phyloP scores from a whole-genome alignment of 768 basidiomycete species.

The Harrya chromipes region DNA sequence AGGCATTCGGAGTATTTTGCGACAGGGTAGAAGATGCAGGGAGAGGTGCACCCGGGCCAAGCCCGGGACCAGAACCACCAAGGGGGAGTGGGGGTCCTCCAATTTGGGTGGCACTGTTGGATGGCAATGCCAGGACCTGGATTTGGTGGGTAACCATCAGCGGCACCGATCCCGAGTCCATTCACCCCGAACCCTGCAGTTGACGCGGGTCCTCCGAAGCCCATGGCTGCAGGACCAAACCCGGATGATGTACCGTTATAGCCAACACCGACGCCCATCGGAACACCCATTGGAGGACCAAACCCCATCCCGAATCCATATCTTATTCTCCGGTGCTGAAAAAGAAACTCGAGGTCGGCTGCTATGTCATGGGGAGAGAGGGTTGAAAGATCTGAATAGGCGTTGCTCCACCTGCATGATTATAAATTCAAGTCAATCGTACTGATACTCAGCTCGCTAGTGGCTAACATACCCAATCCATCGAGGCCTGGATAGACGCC shows the following conservation, averaged over 20 bases:
- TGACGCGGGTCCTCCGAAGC: conserved; percentile 16
- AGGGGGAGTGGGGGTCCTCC: conserved; percentile 5
- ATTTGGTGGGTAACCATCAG: conserved; percentile 17
- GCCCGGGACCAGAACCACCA: conserved; percentile 8
- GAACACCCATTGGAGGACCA: conserved; percentile 20
- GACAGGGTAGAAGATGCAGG: conserved; percentile 2
- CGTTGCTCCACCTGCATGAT: conserved; percentile 45
- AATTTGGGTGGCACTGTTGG: conserved; percentile 7
- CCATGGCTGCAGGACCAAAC: conserved; percentile 14
- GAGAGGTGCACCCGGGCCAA: conserved; percentile 5
- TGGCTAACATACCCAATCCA: conserved; percentile 14
- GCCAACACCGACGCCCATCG: conserved; percentile 14
- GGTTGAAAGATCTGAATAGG: conserved; percentile 34
- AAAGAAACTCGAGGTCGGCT: conserved; percentile 53
- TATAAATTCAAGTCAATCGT: background rate
- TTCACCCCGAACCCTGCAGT: conserved; percentile 21
- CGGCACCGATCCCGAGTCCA: conserved; percentile 16
- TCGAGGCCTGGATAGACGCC: conserved; percentile 17
- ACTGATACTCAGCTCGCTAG: conserved; percentile 4
- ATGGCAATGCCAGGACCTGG: conserved; percentile 12
- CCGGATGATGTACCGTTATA: conserved; percentile 15
- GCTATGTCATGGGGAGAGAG: conserved; percentile 48
- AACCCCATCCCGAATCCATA: conserved; percentile 27
- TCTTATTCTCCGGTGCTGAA: conserved; percentile 37
- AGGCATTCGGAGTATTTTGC: no score